Conservation (phyloP, 805 yeast species). For the Teunomyces aglyptinius region DNA sequence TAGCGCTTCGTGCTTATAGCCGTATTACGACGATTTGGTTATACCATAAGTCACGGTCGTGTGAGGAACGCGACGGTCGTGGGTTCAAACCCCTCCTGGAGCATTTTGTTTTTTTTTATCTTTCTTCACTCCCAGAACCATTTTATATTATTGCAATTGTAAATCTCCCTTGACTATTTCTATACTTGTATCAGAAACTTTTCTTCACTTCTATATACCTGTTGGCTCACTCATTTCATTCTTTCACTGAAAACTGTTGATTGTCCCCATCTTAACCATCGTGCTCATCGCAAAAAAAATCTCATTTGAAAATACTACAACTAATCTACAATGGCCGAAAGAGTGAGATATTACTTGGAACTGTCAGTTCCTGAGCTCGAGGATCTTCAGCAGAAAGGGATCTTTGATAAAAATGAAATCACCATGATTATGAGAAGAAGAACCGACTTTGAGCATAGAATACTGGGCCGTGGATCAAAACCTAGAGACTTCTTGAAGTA, state of each 20-base stretch:
- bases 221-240: too few species aligned
- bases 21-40: conserved; percentile 42
- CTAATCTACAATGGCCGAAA: conserved; percentile 36
- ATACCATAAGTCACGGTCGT: conserved; percentile 51
- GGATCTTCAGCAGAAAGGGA: conserved; percentile 75
- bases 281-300: conserved; percentile 5
- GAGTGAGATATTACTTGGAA: conserved; percentile 53
- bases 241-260: too few species aligned
- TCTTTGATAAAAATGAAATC: conserved; percentile 81
- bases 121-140: neutral
- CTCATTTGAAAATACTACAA: neutral
- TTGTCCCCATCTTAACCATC: neutral
- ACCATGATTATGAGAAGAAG: conserved; percentile 85
- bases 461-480: conserved; percentile 78
- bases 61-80: conserved; percentile 57
- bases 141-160: neutral
- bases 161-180: too few species aligned
- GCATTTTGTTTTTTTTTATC: conserved; percentile 40
- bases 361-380: conserved; percentile 88
- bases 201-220: too few species aligned
- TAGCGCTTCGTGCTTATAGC: conserved; percentile 56
- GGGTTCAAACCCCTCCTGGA: conserved; percentile 56
- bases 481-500: conserved; percentile 76
- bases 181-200: too few species aligned
- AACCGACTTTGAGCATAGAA: conserved; percentile 92